Evolutionary conservation across 1,284 basidiomycete genomes (phyloP).

Genomic region (Pseudomicrostroma phylloplanum): DNA sequence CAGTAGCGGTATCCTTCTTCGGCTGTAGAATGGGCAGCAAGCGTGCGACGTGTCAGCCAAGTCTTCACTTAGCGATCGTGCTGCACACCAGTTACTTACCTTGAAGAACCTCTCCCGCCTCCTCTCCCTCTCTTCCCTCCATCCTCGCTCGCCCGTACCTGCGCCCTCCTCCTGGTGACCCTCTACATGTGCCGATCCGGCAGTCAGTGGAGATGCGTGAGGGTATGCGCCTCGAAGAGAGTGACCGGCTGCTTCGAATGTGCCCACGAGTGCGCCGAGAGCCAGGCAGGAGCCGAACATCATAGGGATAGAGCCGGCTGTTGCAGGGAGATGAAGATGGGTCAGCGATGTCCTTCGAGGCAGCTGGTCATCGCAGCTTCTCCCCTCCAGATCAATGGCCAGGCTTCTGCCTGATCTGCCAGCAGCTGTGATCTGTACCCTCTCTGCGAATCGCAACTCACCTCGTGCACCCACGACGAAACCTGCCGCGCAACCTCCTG

Average conservation of each 20-base stretch:
- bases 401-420: no score
- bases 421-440: no score
- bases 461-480: constrained; percentile 79
- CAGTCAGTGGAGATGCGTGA: constrained; percentile 22
- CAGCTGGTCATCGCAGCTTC: no score
- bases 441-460: constrained; percentile 51
- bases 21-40: no score
- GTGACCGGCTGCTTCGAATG: constrained; percentile 72
- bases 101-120: constrained; percentile 55
- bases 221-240: constrained; percentile 28
- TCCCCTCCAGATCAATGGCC: no score
- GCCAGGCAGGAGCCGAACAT: constrained; percentile 74
- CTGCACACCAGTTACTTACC: constrained; percentile 13
- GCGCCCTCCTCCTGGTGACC: constrained; percentile 32
- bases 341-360: no score
- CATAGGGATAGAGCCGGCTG: constrained; percentile 76
- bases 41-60: no score
- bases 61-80: no score
- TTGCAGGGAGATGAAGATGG: constrained; percentile 16
- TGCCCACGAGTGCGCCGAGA: constrained; percentile 72
- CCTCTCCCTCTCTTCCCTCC: constrained; percentile 53
- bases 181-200: constrained; percentile 15
- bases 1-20: no score
- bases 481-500: constrained; percentile 85
- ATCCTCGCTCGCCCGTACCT: constrained; percentile 42